A percentile compares a stretch with the other conserved stretches of the same genome.
phyloP scores from a whole-genome alignment of 164 flowering plant genomes.

The Kingdonia uniflora region DNA sequence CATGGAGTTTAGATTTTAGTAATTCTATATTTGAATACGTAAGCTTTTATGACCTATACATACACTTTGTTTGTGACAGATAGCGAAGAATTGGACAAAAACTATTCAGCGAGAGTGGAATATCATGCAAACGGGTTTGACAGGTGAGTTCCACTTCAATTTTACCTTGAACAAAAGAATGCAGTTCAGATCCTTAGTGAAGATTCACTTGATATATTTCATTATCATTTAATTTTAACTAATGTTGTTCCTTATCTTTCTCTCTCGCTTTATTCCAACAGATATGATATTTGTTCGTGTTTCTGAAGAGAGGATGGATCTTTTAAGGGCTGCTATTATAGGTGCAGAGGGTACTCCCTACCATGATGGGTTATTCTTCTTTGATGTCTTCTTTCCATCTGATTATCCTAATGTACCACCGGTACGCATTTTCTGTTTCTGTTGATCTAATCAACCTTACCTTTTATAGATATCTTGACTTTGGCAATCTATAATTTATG shows the following conservation, averaged over 20 bases:
- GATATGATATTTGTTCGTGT: slow-evolving; percentile 24
- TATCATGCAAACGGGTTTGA: slow-evolving; percentile 15
- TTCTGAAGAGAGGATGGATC: slow-evolving; percentile 23
- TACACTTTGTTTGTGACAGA: slow-evolving; percentile 6
- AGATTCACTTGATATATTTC: not conserved
- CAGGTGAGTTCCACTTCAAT: slow-evolving; percentile 9
- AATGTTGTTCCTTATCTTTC: not conserved
- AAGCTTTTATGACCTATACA: too few species aligned
- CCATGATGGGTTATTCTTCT: slow-evolving; percentile 24
- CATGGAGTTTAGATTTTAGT: too few species aligned
- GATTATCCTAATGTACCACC: slow-evolving; percentile 30
- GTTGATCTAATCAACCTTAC: not conserved
- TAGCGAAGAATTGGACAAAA: slow-evolving; percentile 17
- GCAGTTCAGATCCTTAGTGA: not conserved
- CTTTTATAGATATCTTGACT: not conserved
- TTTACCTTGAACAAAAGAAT: not conserved
- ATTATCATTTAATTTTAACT: not conserved
- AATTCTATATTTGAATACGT: too few species aligned
- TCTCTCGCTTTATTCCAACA: slow-evolving; percentile 1
- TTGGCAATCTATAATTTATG: too few species aligned
- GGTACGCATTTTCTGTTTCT: slow-evolving; percentile 19
- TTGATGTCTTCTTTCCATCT: slow-evolving; percentile 17
- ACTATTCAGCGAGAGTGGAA: slow-evolving; percentile 23
- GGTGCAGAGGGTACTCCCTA: slow-evolving; percentile 25
- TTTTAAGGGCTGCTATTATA: slow-evolving; percentile 23